Evolutionary conservation across 139 green algal genomes (phyloP).

Genomic region (Chlorella sp.): DNA sequence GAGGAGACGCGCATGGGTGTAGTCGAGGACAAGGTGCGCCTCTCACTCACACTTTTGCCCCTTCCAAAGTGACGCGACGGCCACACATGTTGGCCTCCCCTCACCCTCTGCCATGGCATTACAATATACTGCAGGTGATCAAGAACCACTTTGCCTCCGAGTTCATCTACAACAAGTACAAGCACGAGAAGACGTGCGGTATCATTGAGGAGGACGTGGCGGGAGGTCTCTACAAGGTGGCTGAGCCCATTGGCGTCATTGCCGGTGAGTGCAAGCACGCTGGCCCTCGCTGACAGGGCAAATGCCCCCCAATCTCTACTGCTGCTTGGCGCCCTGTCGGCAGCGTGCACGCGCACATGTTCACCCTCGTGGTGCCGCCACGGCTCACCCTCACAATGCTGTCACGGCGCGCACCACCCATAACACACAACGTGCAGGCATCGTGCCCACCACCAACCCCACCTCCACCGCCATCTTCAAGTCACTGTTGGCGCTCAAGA

Average conservation of each 20-base stretch:
- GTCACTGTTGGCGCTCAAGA: slow-evolving; percentile 57
- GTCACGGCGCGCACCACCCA: no score
- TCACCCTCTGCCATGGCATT: no score
- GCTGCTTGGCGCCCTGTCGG: no score
- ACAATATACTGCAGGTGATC: slow-evolving; percentile 45
- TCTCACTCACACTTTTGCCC: no score
- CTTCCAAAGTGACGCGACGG: no score
- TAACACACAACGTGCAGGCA: slow-evolving; percentile 35
- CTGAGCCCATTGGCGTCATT: slow-evolving; percentile 53
- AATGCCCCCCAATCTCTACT: no score
- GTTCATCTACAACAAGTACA: slow-evolving; percentile 77
- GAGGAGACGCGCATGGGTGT: slow-evolving; percentile 55
- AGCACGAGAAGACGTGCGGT: slow-evolving; percentile 63
- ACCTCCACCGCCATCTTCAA: slow-evolving; percentile 69
- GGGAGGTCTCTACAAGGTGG: slow-evolving; percentile 43
- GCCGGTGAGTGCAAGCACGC: slow-evolving; percentile 21
- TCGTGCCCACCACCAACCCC: slow-evolving; percentile 66
- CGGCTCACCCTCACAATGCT: no score
- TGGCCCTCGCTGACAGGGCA: no score
- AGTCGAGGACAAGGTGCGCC: slow-evolving; percentile 49
- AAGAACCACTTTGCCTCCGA: slow-evolving; percentile 73
- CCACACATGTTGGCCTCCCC: no score
- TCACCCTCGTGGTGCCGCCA: no score
- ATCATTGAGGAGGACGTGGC: slow-evolving; percentile 47
- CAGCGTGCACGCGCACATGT: no score